Percentiles rank a stretch among this genome's conserved stretches.
Conservation (phyloP, 208 protist species). For the Crithidia fasciculata region DNA sequence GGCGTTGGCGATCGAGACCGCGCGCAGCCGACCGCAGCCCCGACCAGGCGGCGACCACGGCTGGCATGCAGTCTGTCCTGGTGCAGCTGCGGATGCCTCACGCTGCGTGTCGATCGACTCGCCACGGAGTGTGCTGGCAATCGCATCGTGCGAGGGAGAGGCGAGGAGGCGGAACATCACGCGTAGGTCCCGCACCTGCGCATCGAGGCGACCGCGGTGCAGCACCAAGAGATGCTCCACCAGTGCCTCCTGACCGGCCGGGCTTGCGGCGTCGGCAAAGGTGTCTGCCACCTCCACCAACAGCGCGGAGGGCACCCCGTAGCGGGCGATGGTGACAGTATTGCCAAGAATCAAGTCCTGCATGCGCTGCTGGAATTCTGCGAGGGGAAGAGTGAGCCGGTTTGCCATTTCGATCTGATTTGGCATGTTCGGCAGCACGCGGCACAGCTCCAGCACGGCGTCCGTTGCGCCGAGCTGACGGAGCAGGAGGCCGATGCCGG, state of each 20-base stretch:
- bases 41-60: conserved; percentile 60
- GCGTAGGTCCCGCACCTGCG: conserved; percentile 44
- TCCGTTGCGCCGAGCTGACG: conserved; percentile 69
- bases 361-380: conserved; percentile 68
- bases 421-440: conserved; percentile 34
- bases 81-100: neutral
- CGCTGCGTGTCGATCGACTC: neutral
- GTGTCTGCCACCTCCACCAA: conserved; percentile 33
- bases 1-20: conserved; percentile 76
- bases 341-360: conserved; percentile 56
- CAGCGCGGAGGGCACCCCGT: conserved; percentile 26
- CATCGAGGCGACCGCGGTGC: conserved; percentile 44
- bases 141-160: conserved; percentile 49
- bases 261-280: conserved; percentile 44
- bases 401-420: conserved; percentile 73
- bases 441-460: conserved; percentile 66
- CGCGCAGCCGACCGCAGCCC: conserved; percentile 51
- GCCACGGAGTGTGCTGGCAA: conserved; percentile 40
- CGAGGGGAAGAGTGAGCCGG: conserved; percentile 46
- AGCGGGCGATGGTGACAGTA: conserved; percentile 31
- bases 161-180: conserved; percentile 62
- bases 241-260: conserved; percentile 29
- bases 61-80: neutral
- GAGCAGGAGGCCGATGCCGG: conserved; percentile 53
- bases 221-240: conserved; percentile 28